Conservation (phyloP, 208 protist genomes). For the Blastocrithidia nonstop region DNA sequence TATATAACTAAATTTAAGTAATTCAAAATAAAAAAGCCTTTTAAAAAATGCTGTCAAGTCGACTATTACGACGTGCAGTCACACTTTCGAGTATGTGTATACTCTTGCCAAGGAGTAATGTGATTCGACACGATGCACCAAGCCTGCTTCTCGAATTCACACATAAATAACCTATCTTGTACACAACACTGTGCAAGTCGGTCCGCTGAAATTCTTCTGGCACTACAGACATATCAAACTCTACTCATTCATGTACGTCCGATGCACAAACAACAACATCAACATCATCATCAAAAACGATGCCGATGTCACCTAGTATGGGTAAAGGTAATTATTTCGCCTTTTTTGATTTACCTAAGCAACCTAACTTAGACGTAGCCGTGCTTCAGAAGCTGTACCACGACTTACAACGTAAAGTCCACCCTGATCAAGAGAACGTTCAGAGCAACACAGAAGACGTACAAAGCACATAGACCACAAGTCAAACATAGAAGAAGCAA, state of each 20-base stretch:
- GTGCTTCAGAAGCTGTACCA: slow-evolving; percentile 59
- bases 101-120: too few species aligned
- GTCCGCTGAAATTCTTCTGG: too few species aligned
- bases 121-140: too few species aligned
- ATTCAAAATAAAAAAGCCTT: too few species aligned
- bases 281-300: slow-evolving; percentile 2
- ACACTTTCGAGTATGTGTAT: too few species aligned
- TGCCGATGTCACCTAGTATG: slow-evolving; percentile 2
- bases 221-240: too few species aligned
- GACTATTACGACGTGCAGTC: too few species aligned
- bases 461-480: slow-evolving; percentile 7
- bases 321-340: slow-evolving; percentile 57
- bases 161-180: too few species aligned
- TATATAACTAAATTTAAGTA: too few species aligned
- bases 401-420: slow-evolving; percentile 50
- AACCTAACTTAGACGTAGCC: slow-evolving; percentile 29
- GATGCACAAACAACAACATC: slow-evolving; percentile 1
- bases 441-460: slow-evolving; percentile 13
- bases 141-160: too few species aligned
- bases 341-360: slow-evolving; percentile 33
- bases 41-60: too few species aligned
- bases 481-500: not conserved
- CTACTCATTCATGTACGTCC: not conserved
- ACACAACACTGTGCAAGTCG: too few species aligned
- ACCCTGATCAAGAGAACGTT: slow-evolving; percentile 54